Base-by-base conservation (phyloP, 306 rosid genomes). In the Quillaja saponaria region DNA sequence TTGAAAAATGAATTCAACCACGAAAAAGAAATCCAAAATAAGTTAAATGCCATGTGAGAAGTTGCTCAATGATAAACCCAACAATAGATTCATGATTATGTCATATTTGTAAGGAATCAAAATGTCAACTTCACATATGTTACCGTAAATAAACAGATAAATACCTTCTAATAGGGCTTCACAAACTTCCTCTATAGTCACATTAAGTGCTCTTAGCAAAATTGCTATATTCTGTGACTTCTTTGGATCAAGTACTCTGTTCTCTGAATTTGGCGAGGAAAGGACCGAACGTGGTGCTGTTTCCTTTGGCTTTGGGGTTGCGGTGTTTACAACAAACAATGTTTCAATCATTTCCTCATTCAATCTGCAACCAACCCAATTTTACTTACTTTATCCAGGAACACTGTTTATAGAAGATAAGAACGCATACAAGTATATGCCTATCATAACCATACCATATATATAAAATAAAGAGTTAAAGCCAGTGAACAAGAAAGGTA, bases 321-420 rank as follows among this genome's bases (percentile, higher is more conserved):
- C 69, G n/a, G 81, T 80, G 60, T 87, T 91, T 51, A 77, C 92
- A 62, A 75, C 73, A 68, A 91, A 91, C 65, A 91, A 75, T 0
- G 96, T 78, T 80, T 91, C 98, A 11, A 88, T 91, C 96, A 84
- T 91, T 60, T 91, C 95, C 75, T 91, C 98, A 63, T 91, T 88
- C 79, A 91, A 68, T 74, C 98, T 91, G 87, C 80, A 80, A 47
- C 21, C 41, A 61, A 35, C 61, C 55, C 40, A 50, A 61, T 54
- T 37, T 15, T 16, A 21, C 42, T 41, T 14, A 55, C 5, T 12
- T 31, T 33, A 3, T 0, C 18, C 1, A 58, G 5, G 10, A 58
- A 39, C 13, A 39, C 7, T 2, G 44, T 37, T 37, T 37, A 37
- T 5, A 37, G 40, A 6, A 37, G 7, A 37, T 10, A n/a, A n/a